Conservation (phyloP, 768 basidiomycete genomes). For the Termitomyces sp. region DNA sequence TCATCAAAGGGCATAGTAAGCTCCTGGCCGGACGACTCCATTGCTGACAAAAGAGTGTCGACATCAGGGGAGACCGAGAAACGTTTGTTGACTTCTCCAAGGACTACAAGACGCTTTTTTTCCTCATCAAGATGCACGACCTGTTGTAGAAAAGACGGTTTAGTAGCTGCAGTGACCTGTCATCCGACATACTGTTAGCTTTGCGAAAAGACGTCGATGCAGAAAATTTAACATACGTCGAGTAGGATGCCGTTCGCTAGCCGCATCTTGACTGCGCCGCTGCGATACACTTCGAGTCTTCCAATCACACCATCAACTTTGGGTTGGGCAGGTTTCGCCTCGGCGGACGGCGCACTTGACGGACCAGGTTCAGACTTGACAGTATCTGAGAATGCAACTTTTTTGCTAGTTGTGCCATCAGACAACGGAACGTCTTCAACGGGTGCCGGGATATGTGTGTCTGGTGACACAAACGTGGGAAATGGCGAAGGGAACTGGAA, state of each 20-base stretch:
- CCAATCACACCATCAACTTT: constrained; percentile 76
- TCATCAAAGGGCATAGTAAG: constrained; percentile 26
- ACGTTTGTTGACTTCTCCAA: constrained; percentile 85
- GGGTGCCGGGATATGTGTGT: constrained; percentile 21
- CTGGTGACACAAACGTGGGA: constrained; percentile 56
- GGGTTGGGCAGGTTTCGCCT: constrained; percentile 19
- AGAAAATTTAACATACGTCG: constrained; percentile 50
- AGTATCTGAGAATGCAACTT: constrained; percentile 62
- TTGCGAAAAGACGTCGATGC: background rate
- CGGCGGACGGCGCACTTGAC: constrained; percentile 21
- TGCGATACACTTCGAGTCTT: constrained; percentile 78
- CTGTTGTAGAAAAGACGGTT: constrained; percentile 86
- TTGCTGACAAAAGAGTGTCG: constrained; percentile 61
- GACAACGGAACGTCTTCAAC: constrained; percentile 28
- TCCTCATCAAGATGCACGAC: constrained; percentile 66
- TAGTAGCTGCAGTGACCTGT: constrained; percentile 78
- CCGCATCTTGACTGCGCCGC: constrained; percentile 84
- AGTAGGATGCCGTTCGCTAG: constrained; percentile 76
- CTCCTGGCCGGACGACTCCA: constrained; percentile 48
- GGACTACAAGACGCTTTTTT: constrained; percentile 56
- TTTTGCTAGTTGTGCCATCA: constrained; percentile 31
- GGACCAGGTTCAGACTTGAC: constrained; percentile 41
- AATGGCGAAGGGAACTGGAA: constrained; percentile 91
- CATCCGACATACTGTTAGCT: background rate
- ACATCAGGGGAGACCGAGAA: constrained; percentile 85